Evolutionary conservation across 768 basidiomycete genomes (phyloP).

Genomic region (Psilocybe azurescens): DNA sequence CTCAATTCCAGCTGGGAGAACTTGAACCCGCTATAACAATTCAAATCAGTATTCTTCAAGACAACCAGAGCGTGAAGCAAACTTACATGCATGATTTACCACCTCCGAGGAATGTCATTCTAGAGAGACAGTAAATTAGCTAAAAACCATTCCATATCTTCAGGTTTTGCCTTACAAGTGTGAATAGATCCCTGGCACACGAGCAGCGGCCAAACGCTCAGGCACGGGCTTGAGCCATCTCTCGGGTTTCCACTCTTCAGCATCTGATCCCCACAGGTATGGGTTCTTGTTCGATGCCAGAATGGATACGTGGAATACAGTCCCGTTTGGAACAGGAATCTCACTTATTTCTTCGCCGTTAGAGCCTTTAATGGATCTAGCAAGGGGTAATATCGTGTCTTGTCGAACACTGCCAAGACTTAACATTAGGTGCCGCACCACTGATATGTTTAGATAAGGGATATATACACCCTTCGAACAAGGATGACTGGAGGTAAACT

Average conservation of each 20-base stretch:
- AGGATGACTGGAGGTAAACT: conserved; percentile 33
- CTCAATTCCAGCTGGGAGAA: conserved; percentile 59
- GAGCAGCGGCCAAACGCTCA: conserved; percentile 10
- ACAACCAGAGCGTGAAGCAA: not conserved
- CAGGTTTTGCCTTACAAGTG: conserved; percentile 14
- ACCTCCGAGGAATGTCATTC: conserved; percentile 44
- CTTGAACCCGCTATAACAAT: conserved; percentile 31
- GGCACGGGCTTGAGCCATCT: conserved; percentile 40
- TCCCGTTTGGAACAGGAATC: conserved; percentile 42
- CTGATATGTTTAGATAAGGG: no score
- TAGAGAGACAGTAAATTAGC: not conserved
- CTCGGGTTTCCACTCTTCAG: conserved; percentile 51
- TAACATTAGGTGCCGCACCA: conserved; percentile 1
- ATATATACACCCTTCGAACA: conserved; percentile 23
- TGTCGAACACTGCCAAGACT: conserved; percentile 30
- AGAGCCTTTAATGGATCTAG: conserved; percentile 41
- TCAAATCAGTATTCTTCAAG: not conserved
- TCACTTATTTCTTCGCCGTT: conserved; percentile 40
- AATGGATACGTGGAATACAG: conserved; percentile 39
- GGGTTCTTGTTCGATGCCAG: conserved; percentile 36
- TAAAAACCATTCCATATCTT: not conserved
- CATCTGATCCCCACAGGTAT: conserved; percentile 47
- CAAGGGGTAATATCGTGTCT: conserved; percentile 31
- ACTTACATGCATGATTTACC: conserved; percentile 48
- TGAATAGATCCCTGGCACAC: conserved; percentile 24